phyloP scores from a whole-genome alignment of 1,284 basidiomycete species.

The Pseudozyma hubeiensis region DNA sequence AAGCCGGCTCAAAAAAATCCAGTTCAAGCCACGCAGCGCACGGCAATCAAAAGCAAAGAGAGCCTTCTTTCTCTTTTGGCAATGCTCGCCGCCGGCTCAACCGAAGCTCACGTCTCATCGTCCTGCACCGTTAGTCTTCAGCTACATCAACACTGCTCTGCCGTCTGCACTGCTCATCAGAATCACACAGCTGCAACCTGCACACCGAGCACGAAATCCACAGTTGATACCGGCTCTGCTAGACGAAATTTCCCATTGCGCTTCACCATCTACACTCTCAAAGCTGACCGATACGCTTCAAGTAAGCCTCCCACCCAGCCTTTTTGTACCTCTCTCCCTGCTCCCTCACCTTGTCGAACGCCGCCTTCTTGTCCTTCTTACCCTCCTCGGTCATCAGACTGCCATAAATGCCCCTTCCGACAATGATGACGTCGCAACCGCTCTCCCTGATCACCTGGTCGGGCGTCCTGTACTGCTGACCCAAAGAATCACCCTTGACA shows the following conservation, averaged over 20 bases:
- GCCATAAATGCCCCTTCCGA: slow-evolving; percentile 94
- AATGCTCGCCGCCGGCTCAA: too few species aligned
- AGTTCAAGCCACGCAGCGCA: too few species aligned
- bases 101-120: too few species aligned
- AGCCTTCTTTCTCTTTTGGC: too few species aligned
- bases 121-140: too few species aligned
- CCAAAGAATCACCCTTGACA: slow-evolving; percentile 84
- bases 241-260: neutral
- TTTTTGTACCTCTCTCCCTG: slow-evolving; percentile 85
- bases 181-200: too few species aligned
- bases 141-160: too few species aligned
- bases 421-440: slow-evolving; percentile 98
- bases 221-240: too few species aligned
- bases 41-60: too few species aligned
- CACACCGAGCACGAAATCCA: too few species aligned
- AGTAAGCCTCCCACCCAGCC: slow-evolving; percentile 93
- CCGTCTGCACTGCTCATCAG: too few species aligned
- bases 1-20: slow-evolving; percentile 2
- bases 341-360: slow-evolving; percentile 72
- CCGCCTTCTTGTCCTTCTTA: slow-evolving; percentile 69
- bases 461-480: slow-evolving; percentile 96
- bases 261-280: neutral
- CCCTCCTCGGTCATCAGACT: slow-evolving; percentile 71
- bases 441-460: slow-evolving; percentile 82
- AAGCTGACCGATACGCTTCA: slow-evolving; percentile 69